phyloP scores from a whole-genome alignment of 1,284 basidiomycete genomes.

The Afroboletus lepidellus region DNA sequence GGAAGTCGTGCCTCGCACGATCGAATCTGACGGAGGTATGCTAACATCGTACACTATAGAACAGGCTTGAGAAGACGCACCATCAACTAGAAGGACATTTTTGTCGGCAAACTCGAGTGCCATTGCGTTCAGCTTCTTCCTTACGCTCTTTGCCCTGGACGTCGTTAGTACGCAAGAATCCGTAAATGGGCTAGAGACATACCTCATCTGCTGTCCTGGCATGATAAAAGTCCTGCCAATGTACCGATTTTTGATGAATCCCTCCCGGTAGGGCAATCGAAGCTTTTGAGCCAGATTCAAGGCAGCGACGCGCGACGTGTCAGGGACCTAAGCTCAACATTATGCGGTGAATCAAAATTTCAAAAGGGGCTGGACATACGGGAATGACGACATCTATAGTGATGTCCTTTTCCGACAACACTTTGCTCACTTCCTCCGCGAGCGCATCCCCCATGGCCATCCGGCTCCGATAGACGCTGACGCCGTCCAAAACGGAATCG shows the following conservation, averaged over 20 bases:
- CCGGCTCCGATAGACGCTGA: constrained; percentile 94
- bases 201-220: constrained; percentile 95
- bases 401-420: constrained; percentile 69
- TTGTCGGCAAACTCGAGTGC: constrained; percentile 95
- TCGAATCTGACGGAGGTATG: constrained; percentile 69
- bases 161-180: constrained; percentile 6
- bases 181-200: constrained; percentile 4
- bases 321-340: constrained; percentile 66
- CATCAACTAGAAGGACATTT: constrained; percentile 95
- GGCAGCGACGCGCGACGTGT: constrained; percentile 95
- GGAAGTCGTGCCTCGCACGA: constrained; percentile 97
- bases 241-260: constrained; percentile 99
- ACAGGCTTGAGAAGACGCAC: constrained; percentile 40
- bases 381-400: constrained; percentile 95
- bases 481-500: constrained; percentile 95
- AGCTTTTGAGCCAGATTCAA: constrained; percentile 93
- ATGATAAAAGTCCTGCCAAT: constrained; percentile 99
- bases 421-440: constrained; percentile 81
- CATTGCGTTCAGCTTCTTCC: constrained; percentile 98
- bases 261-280: constrained; percentile 92
- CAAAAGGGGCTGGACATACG: constrained; percentile 39
- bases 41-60: not conserved
- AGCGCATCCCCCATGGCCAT: constrained; percentile 99
- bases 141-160: constrained; percentile 86
- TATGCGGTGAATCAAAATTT: constrained; percentile 6